Conservation (phyloP, 371 early-diverging fungal genomes). For the Mucor velutinosus region DNA sequence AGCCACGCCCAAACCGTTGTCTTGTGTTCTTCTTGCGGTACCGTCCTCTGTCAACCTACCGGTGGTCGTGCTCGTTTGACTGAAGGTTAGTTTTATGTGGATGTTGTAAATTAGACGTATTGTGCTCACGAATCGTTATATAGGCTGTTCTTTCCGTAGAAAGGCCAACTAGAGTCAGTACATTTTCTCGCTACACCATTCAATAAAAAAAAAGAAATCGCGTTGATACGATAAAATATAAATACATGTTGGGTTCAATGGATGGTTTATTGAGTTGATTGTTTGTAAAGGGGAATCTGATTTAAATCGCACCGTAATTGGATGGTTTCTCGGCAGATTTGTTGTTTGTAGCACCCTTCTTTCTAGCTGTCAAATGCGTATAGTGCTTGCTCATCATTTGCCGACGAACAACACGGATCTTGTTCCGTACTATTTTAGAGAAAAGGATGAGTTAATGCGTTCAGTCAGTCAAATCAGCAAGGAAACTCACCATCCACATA, state of each 20-base stretch:
- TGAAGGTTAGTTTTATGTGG: slow-evolving; percentile 64
- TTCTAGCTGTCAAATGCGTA: slow-evolving; percentile 5
- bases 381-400: slow-evolving; percentile 30
- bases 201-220: slow-evolving; percentile 3
- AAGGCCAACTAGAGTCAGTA: slow-evolving; percentile 38
- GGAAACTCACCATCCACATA: slow-evolving; percentile 72
- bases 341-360: neutral
- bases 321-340: neutral
- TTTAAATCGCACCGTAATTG: slow-evolving; percentile 11
- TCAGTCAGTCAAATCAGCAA: neutral
- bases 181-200: neutral
- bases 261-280: neutral
- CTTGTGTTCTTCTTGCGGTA: slow-evolving; percentile 92
- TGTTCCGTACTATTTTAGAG: slow-evolving; percentile 33
- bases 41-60: slow-evolving; percentile 98
- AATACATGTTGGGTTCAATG: neutral
- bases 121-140: slow-evolving; percentile 24
- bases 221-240: slow-evolving; percentile 1
- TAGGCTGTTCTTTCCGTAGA: slow-evolving; percentile 53
- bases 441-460: neutral
- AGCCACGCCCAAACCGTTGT: slow-evolving; percentile 99
- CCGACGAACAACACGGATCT: slow-evolving; percentile 44
- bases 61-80: slow-evolving; percentile 98
- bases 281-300: neutral
- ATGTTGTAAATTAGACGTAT: neutral